Base-by-base conservation (phyloP, 2,329 filamentous ascomycete species). In the Didymella arachidicola region DNA sequence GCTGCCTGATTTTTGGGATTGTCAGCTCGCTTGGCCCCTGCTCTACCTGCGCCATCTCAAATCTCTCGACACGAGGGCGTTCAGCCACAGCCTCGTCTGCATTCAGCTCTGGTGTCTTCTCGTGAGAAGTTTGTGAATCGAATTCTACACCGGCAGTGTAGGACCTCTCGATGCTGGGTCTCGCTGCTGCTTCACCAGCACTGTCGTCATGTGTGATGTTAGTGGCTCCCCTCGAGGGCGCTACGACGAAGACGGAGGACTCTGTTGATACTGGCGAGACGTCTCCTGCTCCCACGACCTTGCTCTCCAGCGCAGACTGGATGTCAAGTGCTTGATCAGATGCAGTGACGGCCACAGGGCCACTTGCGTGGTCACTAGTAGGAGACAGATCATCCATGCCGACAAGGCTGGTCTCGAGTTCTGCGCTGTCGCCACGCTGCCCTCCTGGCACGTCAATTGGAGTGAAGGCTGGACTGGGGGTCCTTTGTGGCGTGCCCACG, bases 301-400 rank as follows among this genome's bases (percentile, higher is more conserved):
- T 64, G 32, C 64, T 71, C 50, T 69, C 66, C 46, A 67, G 51
- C 7, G 56, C 56, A 36, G 56, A 53, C 27, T 59, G 56, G 16
- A 72, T 26, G 55, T 61, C 39, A 50, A 60, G 36, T 55, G 61
- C 38, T n/a, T 56, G 39, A 29, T 43, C 27, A 4, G 46, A 27
- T 14, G 26, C 26, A 19, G 4, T 11, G 6, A 10, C 26, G 5
- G 12, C 4, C 3, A 16, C 7, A 27, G 43, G 8, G 5, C 32
- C 12, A 16, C 19, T 19, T 25, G 22, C 39, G 7, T 25, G 39
- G 22, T 54, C 34, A n/a, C 46, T 56, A 4, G 52, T 59, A n/a
- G 68, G 67, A 30, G 70, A 70, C 25, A 72, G 65, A 41, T 71
- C 66, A 32, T 66, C 66, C 34, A 48, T 49, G 43, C 66, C 66